phyloP scores from a whole-genome alignment of 306 rosid genomes.

The Cicer cuneatum region DNA sequence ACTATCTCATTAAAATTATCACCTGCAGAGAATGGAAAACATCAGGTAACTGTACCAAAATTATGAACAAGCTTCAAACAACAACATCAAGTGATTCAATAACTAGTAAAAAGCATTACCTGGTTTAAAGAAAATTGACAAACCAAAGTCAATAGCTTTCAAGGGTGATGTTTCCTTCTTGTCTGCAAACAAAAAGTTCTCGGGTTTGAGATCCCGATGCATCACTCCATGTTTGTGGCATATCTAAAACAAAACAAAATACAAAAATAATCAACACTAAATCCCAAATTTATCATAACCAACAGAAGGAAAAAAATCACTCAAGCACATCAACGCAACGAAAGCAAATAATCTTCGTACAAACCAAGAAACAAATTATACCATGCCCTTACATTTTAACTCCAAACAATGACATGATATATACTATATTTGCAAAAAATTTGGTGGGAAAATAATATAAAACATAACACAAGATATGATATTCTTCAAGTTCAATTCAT shows the following conservation, averaged over 20 bases:
- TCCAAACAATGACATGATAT: no score
- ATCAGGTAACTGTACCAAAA: slow-evolving; percentile 37
- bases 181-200: slow-evolving; percentile 85
- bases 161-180: slow-evolving; percentile 80
- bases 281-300: slow-evolving; percentile 23
- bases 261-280: slow-evolving; percentile 26
- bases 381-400: no score
- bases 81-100: slow-evolving; percentile 26
- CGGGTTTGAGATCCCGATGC: slow-evolving; percentile 93
- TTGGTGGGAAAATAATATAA: background rate
- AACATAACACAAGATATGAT: slow-evolving; percentile 1
- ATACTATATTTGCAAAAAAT: background rate
- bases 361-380: background rate
- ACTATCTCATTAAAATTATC: slow-evolving; percentile 82
- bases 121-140: slow-evolving; percentile 85
- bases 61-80: background rate
- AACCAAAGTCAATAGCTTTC: slow-evolving; percentile 92
- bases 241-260: slow-evolving; percentile 56
- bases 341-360: background rate
- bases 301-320: background rate
- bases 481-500: background rate
- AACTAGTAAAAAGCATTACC: slow-evolving; percentile 55
- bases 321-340: background rate
- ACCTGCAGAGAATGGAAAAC: slow-evolving; percentile 56
- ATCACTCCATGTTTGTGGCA: slow-evolving; percentile 95